These are phyloP conservation scores for Chlorencoelia australis DNA, from an alignment of 2,329 filamentous ascomycete genomes.

Conservation along the genomic window DNA sequence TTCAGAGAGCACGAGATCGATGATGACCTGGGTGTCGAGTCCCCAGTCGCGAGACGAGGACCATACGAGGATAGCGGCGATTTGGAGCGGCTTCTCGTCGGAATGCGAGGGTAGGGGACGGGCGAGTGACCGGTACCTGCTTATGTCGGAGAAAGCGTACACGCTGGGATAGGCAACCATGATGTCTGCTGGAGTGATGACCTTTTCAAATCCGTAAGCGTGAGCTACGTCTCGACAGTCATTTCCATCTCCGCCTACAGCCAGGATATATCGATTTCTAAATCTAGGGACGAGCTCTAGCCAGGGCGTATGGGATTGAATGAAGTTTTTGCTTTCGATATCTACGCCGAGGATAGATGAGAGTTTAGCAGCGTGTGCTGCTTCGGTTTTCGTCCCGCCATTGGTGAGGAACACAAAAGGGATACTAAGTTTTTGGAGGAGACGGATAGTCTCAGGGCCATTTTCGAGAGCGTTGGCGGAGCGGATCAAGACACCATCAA, in stretches of 20 bases:
- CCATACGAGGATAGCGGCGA: conserved; percentile 67
- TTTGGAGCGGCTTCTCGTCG: conserved; percentile 64
- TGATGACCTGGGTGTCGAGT: conserved; percentile 67
- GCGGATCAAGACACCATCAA: conserved; percentile 66
- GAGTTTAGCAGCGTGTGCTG: conserved; percentile 54
- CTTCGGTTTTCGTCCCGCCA: conserved; percentile 62
- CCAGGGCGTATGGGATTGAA: conserved; percentile 71
- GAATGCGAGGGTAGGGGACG: conserved; percentile 38
- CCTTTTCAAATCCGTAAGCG: conserved; percentile 64
- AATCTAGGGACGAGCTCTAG: conserved; percentile 59
- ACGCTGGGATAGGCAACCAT: conserved; percentile 59
- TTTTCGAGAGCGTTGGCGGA: conserved; percentile 61
- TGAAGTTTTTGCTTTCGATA: conserved; percentile 63
- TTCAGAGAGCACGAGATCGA: conserved; percentile 60
- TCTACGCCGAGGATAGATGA: conserved; percentile 55
- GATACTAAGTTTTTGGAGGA: conserved; percentile 63
- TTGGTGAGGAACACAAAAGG: conserved; percentile 67
- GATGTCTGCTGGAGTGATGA: conserved; percentile 65
- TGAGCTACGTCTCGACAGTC: conserved; percentile 64
- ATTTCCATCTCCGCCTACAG: conserved; percentile 67
- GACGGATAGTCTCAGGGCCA: conserved; percentile 55
- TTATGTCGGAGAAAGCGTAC: conserved; percentile 53
- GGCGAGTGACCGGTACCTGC: conserved; percentile 50
- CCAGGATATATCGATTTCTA: conserved; percentile 60
- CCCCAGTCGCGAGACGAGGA: conserved; percentile 65